A percentile compares a stretch with the other conserved stretches of the same genome.
These are phyloP conservation scores for Pseudomonodictys pantanalensis DNA, from an alignment of 495 filamentous ascomycete species.

Conservation along the genomic window DNA sequence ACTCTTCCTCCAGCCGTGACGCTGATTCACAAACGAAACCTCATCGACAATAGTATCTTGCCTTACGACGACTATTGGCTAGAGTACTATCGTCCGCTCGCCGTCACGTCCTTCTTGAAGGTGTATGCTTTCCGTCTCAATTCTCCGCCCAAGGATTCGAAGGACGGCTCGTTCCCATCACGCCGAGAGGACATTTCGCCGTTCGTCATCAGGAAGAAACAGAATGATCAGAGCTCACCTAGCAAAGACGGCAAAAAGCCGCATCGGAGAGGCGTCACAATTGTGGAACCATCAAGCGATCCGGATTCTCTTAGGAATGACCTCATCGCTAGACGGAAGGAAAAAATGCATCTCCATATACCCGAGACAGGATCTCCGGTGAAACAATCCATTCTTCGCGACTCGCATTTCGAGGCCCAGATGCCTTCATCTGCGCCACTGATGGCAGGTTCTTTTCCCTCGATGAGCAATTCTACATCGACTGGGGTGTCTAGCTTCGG, in stretches of 20 bases:
- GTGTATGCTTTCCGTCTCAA: constrained; percentile 90
- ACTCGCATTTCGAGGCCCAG: constrained; percentile 27
- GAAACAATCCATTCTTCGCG: constrained; percentile 39
- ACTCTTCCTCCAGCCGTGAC: constrained; percentile 41
- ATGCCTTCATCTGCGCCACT: constrained; percentile 3
- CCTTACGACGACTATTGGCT: constrained; percentile 95
- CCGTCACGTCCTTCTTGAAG: constrained; percentile 80
- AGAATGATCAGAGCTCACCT: constrained; percentile 41
- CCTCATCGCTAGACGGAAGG: constrained; percentile 3
- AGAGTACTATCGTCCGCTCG: constrained; percentile 91
- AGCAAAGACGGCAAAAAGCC: constrained; percentile 47
- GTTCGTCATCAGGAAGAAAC: constrained; percentile 57
- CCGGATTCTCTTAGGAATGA: constrained; percentile 4
- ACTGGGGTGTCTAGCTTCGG: constrained; percentile 41
- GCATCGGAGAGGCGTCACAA: constrained; percentile 59
- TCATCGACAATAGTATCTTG: constrained; percentile 55
- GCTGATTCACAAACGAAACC: constrained; percentile 19
- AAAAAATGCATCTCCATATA: constrained; percentile 8
- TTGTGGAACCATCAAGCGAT: constrained; percentile 54
- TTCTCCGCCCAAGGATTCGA: constrained; percentile 75
- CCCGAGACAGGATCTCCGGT: constrained; percentile 18
- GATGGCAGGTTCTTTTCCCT: background rate
- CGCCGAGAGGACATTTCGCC: constrained; percentile 70
- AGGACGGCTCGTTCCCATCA: constrained; percentile 65
- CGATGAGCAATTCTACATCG: constrained; percentile 42